Conservation (phyloP, 2,329 filamentous ascomycete species). For the Microsporum audouinii region DNA sequence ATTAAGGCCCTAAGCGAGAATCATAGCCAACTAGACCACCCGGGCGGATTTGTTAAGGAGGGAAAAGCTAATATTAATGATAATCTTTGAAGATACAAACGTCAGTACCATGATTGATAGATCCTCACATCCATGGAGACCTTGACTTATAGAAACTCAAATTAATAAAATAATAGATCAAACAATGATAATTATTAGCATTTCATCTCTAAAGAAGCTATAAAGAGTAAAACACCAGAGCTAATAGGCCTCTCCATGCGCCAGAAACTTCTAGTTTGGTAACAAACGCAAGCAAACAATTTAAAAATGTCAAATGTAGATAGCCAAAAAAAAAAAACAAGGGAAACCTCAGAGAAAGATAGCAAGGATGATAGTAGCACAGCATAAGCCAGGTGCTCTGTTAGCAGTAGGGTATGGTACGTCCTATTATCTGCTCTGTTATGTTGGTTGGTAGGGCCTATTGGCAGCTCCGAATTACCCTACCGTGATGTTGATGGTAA, state of each 20-base stretch:
- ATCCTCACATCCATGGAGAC: no score
- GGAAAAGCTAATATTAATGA: background rate
- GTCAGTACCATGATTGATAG: no score
- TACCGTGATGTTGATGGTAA: background rate
- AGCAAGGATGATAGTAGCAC: background rate
- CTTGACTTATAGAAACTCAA: no score
- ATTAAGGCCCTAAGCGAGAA: slow-evolving; percentile 6
- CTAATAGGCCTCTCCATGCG: background rate
- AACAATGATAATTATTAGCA: background rate
- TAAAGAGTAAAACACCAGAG: background rate
- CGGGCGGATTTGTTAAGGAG: background rate
- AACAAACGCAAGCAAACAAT: background rate
- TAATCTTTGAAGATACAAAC: background rate
- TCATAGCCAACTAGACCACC: slow-evolving; percentile 7
- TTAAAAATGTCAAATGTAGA: background rate
- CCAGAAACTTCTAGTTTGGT: background rate
- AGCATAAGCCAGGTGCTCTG: background rate
- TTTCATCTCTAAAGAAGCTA: background rate
- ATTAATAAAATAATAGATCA: background rate
- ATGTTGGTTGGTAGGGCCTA: no score
- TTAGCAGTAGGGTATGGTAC: background rate
- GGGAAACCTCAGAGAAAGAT: background rate
- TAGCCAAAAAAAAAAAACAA: background rate
- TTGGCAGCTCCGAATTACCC: no score
- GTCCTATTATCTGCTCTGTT: no score